A percentile compares a stretch with the other conserved stretches of the same genome.
These are phyloP conservation scores for Lactarius indigo DNA, from an alignment of 768 basidiomycete species.

Conservation along the genomic window DNA sequence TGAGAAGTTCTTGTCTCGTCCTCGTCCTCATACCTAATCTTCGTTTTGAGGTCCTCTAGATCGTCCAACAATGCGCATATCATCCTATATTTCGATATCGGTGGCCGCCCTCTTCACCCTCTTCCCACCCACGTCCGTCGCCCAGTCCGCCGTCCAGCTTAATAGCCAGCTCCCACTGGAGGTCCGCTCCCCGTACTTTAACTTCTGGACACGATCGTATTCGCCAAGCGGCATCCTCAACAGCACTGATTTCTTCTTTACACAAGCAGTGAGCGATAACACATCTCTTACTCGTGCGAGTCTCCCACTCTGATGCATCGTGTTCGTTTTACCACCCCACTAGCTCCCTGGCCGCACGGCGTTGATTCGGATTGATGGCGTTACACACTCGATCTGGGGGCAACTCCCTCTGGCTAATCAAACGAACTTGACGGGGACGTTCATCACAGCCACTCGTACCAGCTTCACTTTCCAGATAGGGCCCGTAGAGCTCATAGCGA, in stretches of 20 bases:
- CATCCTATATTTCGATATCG: background rate
- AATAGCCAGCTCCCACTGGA: slow-evolving; percentile 6
- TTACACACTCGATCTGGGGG: slow-evolving; percentile 10
- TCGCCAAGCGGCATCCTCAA: background rate
- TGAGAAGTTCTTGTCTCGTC: background rate
- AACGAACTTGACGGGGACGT: background rate
- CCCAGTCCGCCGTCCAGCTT: background rate
- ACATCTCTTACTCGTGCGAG: background rate
- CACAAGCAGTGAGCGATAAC: background rate
- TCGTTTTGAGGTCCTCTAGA: background rate
- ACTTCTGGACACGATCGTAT: slow-evolving; percentile 8
- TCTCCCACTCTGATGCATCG: background rate
- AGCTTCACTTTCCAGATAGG: slow-evolving; percentile 8
- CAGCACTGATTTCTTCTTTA: background rate
- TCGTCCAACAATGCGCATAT: background rate
- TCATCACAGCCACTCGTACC: slow-evolving; percentile 18
- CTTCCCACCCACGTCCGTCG: background rate
- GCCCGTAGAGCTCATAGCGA: background rate
- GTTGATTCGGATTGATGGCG: slow-evolving; percentile 16
- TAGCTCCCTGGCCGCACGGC: slow-evolving; percentile 7
- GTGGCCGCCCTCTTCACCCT: background rate
- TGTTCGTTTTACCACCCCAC: background rate
- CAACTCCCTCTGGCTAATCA: background rate
- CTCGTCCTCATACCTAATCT: background rate
- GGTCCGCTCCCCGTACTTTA: slow-evolving; percentile 21